Conservation (phyloP, 2,329 filamentous ascomycete genomes). For the Verticillium klebahnii region DNA sequence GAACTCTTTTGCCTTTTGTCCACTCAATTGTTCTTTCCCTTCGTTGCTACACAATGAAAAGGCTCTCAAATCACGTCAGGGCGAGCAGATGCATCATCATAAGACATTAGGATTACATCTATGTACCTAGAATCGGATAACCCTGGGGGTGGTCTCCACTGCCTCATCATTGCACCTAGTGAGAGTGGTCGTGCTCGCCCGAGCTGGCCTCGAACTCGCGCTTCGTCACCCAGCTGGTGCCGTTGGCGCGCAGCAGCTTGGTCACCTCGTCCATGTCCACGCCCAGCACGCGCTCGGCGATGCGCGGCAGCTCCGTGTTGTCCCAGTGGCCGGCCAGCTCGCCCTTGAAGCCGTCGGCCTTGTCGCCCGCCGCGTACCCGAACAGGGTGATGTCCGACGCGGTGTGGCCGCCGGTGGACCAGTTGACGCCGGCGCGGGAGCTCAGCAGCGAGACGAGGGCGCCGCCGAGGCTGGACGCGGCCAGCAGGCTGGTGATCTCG, state of each 20-base stretch:
- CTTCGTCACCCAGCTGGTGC: slow-evolving; percentile 18
- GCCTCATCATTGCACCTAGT: not conserved
- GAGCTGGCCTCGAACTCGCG: slow-evolving; percentile 7
- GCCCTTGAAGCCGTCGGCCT: slow-evolving; percentile 9
- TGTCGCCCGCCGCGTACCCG: slow-evolving; percentile 22
- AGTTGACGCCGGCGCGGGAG: slow-evolving; percentile 13
- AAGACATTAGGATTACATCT: not conserved
- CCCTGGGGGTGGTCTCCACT: not conserved
- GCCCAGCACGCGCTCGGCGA: slow-evolving; percentile 18
- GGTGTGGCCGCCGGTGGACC: slow-evolving; percentile 19
- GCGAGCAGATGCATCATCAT: not conserved
- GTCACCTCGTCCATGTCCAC: slow-evolving; percentile 17
- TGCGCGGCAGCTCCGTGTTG: slow-evolving; percentile 20
- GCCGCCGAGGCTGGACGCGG: slow-evolving; percentile 17
- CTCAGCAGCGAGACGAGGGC: slow-evolving; percentile 24
- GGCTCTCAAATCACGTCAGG: not conserved
- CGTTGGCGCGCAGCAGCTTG: slow-evolving; percentile 14
- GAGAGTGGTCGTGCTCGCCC: not conserved
- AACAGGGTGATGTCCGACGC: slow-evolving; percentile 28
- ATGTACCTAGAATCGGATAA: too few relatives aligned
- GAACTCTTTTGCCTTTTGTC: not conserved
- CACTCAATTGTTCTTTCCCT: too few relatives aligned
- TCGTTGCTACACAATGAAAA: too few relatives aligned
- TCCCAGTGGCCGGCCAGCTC: slow-evolving; percentile 18
- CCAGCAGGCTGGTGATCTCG: slow-evolving; percentile 21